Conservation (phyloP, 768 basidiomycete genomes). For the Phlebiopsis gigantea region DNA sequence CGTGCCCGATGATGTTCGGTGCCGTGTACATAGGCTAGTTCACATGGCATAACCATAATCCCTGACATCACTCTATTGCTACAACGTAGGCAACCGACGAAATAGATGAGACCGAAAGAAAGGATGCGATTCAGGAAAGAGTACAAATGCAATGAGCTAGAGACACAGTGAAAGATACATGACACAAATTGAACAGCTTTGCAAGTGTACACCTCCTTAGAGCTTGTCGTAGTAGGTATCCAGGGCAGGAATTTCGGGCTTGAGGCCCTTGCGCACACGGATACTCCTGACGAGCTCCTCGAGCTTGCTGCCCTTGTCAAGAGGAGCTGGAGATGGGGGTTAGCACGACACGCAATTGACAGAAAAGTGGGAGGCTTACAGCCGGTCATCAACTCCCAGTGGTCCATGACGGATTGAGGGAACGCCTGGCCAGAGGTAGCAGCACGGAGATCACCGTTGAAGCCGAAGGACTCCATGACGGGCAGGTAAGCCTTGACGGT, state of each 20-base stretch:
- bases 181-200: slow-evolving; percentile 20
- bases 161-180: slow-evolving; percentile 14
- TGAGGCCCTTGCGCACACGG: slow-evolving; percentile 93
- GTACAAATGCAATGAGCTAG: slow-evolving; percentile 15
- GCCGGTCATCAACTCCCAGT: slow-evolving; percentile 84
- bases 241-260: slow-evolving; percentile 85
- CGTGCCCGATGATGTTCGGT: neutral
- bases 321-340: slow-evolving; percentile 44
- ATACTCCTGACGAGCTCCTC: slow-evolving; percentile 79
- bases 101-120: neutral
- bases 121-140: slow-evolving; percentile 7
- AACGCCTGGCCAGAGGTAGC: slow-evolving; percentile 96
- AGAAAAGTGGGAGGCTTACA: slow-evolving; percentile 41
- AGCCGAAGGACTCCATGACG: slow-evolving; percentile 91
- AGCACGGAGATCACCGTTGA: slow-evolving; percentile 93
- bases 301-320: slow-evolving; percentile 89
- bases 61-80: neutral
- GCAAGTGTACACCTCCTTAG: slow-evolving; percentile 22
- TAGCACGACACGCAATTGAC: slow-evolving; percentile 1
- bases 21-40: neutral
- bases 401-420: slow-evolving; percentile 93
- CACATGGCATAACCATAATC: neutral
- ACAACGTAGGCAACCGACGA: neutral
- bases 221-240: slow-evolving; percentile 92
- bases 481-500: slow-evolving; percentile 97